These are phyloP conservation scores for Mycena kentingensis DNA, from an alignment of 768 basidiomycete genomes.

Conservation along the genomic window DNA sequence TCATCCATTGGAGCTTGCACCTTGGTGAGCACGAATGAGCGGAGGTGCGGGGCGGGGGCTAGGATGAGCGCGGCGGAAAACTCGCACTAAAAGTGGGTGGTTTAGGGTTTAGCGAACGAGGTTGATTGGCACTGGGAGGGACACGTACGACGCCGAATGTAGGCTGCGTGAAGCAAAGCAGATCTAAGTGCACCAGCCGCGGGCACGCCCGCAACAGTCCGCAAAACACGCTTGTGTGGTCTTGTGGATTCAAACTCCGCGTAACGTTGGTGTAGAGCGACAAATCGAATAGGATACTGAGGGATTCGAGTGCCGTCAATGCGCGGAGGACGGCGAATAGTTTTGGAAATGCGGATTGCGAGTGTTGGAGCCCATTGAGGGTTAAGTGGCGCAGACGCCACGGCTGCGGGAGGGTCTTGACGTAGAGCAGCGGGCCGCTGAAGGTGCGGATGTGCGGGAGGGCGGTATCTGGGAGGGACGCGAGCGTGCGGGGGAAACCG, in stretches of 20 bases:
- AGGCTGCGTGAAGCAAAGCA: conserved; percentile 40
- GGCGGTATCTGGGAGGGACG: conserved; percentile 25
- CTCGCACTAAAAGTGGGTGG: conserved; percentile 37
- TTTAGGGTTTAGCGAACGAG: neutral
- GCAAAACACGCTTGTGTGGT: conserved; percentile 33
- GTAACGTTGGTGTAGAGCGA: conserved; percentile 27
- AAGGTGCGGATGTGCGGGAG: conserved; percentile 34
- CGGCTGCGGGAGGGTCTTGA: conserved; percentile 33
- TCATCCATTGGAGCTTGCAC: conserved; percentile 39
- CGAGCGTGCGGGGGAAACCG: conserved; percentile 31
- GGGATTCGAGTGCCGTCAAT: conserved; percentile 30
- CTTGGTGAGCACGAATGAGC: conserved; percentile 39
- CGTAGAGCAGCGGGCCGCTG: conserved; percentile 34
- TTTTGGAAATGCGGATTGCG: conserved; percentile 34
- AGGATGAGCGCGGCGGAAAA: conserved; percentile 36
- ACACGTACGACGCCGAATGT: conserved; percentile 37
- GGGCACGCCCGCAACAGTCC: conserved; percentile 34
- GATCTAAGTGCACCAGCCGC: conserved; percentile 33
- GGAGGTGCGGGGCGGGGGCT: conserved; percentile 30
- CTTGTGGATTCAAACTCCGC: conserved; percentile 28
- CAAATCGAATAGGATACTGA: conserved; percentile 40
- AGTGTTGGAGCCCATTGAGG: conserved; percentile 37
- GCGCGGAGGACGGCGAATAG: conserved; percentile 33
- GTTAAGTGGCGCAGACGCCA: conserved; percentile 31
- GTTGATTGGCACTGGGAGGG: conserved; percentile 1